Base-by-base conservation (phyloP, 768 basidiomycete species). In the Russula vinacea region DNA sequence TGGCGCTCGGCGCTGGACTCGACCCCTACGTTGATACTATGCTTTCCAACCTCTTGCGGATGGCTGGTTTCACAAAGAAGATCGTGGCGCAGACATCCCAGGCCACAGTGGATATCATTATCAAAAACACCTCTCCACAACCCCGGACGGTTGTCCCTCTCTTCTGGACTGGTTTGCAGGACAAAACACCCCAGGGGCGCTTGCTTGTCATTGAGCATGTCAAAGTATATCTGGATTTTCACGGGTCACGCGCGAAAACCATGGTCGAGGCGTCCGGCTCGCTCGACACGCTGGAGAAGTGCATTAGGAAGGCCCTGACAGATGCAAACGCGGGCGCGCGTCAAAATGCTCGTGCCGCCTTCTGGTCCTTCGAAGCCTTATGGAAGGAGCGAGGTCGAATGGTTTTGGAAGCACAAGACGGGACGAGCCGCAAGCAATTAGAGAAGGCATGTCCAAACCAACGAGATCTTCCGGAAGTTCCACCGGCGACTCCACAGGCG, bases 11-110 rank as follows among this genome's bases (percentile, higher is more conserved):
- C 51, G 70, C 83, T 11, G 74, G 80, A 17, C 77, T 98, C 52
- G 95, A 98, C 72, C 87, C 86, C 0, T 84, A 89, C 70, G 88
- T 87, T 71, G 97, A 98, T 55, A 73, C 79, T 2, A 71, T 97
- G 3, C 79, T 93, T 63, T 81, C 83, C n/a, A 83, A 88, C 70
- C 81, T 95, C 14, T 79, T 95, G 47, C 87, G 86, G 66, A 89
- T 98, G 90, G 85, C 90, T 33, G 87, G 86, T 9, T 86, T 91
- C 60, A 98, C 95, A 37, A 99, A 99, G 76, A 96, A 95, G 74
- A 86, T 98, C 54, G 83, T 86, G 26, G 92, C 90, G 5, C 87
- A 92, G 61, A 88, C 88, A 64, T 91, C 95, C 0, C 97, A 98
- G 73, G 78, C 81, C 2, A 79, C 85, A 1, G 82, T 92, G 10